Evolutionary conservation across 805 yeast species (phyloP), one percentile per base, ranked within the genome.

Genomic region (Trichomonascus vanleenenianus): DNA sequence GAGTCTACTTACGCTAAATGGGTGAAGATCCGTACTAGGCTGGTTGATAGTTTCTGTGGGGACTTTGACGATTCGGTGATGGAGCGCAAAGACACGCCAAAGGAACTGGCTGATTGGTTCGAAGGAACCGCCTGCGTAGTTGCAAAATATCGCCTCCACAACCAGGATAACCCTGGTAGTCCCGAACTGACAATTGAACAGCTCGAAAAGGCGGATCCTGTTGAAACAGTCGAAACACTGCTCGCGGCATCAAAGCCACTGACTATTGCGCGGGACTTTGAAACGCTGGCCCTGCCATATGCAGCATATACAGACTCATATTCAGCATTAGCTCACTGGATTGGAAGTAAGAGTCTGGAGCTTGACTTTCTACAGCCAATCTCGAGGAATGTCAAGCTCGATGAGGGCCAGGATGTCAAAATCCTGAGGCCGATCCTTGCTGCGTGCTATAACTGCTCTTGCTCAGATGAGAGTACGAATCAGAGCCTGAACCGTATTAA

Each of bases 241-340:
- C 50, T 54, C 11, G 25, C 18, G 14, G 10, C 49, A 15, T 39
- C 54, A n/a, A 40, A 49, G 2, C 36, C 56, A 34, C 20, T 39
- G 30, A 30, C 51, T 16, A 37, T 63, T 34, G 45, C 38, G 12
- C 43, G 54, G 19, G 58, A 58, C 47, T 46, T 60, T 5, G 48
- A 48, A n/a, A 47, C 46, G 25, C 48, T 63, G 11, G 47, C 59
- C 3, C 39, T 56, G 18, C 68, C 68, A 3, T 65, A 57, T 41
- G 35, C 55, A 11, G 35, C 50, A n/a, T 61, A 51, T 40, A 25
- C 30, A 2, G 31, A 46, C 3, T 50, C 52, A 20, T 48, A 50
- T 22, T 53, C 48, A 8, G 39, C 53, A n/a, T 44, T 56, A 10
- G 34, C 43, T 31, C 33, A 37, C 8, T 56, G 56, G 54, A 44